phyloP scores from a whole-genome alignment of 345 rosid species.

The Hibiscus tridactylites region DNA sequence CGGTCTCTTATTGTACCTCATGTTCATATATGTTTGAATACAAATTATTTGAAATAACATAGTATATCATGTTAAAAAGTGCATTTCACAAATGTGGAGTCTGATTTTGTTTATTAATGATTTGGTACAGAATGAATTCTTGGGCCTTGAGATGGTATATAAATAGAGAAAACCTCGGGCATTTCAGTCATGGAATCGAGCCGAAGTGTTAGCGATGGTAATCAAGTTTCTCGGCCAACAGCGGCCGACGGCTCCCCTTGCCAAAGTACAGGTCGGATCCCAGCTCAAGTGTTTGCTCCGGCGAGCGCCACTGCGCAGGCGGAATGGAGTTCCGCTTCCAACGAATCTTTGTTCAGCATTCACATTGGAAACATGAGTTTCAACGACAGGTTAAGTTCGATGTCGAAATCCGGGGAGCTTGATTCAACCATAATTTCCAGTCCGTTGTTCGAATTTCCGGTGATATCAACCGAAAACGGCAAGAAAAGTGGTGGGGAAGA shows the following conservation, averaged over 20 bases:
- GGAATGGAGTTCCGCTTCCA: conserved; percentile 78
- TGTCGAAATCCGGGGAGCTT: conserved; percentile 56
- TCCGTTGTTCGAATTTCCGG: conserved; percentile 15
- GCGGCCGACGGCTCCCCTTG: conserved; percentile 6
- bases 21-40: background rate
- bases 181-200: conserved; percentile 24
- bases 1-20: no score
- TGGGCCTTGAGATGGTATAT: conserved; percentile 1
- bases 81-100: background rate
- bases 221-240: conserved; percentile 7
- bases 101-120: background rate
- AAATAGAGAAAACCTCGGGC: conserved; percentile 5
- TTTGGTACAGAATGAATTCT: conserved; percentile 15
- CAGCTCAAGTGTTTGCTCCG: conserved; percentile 51
- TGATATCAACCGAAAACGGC: background rate
- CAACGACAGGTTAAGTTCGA: conserved; percentile 27
- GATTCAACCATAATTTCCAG: conserved; percentile 15
- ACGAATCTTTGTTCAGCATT: conserved; percentile 77
- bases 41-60: no score
- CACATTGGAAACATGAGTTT: conserved; percentile 73
- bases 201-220: conserved; percentile 1
- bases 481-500: no score
- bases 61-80: background rate
- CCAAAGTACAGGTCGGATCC: conserved; percentile 34
- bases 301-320: conserved; percentile 32